Base-by-base conservation (phyloP, 2,329 filamentous ascomycete genomes). In the Leptographium procerum region DNA sequence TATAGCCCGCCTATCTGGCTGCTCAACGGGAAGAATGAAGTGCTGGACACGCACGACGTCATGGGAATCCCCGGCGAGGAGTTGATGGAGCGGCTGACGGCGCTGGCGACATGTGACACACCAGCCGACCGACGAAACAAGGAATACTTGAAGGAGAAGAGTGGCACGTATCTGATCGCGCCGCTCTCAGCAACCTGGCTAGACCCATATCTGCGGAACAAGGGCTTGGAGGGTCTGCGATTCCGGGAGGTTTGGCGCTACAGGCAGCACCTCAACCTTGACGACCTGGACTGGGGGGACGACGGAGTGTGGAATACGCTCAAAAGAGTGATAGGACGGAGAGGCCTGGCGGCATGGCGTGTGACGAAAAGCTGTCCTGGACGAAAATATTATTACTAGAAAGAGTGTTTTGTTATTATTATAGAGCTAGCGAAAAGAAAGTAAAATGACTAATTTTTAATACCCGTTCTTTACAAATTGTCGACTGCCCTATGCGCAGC, bases 1-100 rank as follows among this genome's bases (percentile, higher is more conserved):
- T 91, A 91, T 68, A 88, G 85, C 68, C 88, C 88, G 22, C 88
- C 88, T 0, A 85, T 87, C 40, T 92, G 88, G 87, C 77, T 92
- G 24, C 75, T 91, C 8, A 86, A 90, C 63, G 85, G 86, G 57
- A 88, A 87, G 70, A 90, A 88, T 63, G 80, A 85, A 64, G 78
- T 87, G 11, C 72, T 91, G n/a, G 77, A 73, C 33, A 91, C 88
- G 1, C 77, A 78, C 60, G 88, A 91, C 66, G 75, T 91, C 24
- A 91, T 90, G 83, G 86, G 87, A 4, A 80, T 88, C 72, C 75
- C 80, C 45, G 84, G 84, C 8, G 75, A 79, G 2, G 64, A 73
- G 8, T 76, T 91, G 67, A 70, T 89, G 1, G 74, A 78, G 61
- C 75, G 84, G 67, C 71, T 91, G 34, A 73, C 71, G 5, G 72